Conservation (phyloP, 805 yeast genomes). For the Candida maris region DNA sequence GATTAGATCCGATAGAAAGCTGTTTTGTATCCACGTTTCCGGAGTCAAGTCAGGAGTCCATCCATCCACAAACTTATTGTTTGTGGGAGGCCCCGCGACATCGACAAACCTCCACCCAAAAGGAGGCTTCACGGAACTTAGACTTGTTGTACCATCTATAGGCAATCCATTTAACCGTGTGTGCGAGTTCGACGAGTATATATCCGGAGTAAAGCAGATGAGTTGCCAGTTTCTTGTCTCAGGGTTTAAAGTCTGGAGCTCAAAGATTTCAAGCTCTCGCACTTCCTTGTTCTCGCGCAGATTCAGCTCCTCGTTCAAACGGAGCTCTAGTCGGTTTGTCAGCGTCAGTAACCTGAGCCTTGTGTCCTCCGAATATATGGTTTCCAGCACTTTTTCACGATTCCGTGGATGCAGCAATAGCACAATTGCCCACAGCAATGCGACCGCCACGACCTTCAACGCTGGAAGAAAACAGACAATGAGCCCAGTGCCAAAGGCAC, state of each 20-base stretch:
- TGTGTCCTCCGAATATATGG: conserved; percentile 61
- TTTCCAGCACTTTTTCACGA: conserved; percentile 43
- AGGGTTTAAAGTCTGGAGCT: conserved; percentile 53
- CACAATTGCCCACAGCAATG: conserved; percentile 47
- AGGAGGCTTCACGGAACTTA: conserved; percentile 53
- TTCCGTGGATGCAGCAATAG: conserved; percentile 51
- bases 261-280: conserved; percentile 61
- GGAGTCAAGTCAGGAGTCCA: conserved; percentile 73
- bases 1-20: conserved; percentile 48
- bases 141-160: conserved; percentile 24
- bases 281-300: conserved; percentile 37
- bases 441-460: conserved; percentile 33
- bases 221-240: conserved; percentile 57
- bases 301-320: conserved; percentile 37
- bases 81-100: conserved; percentile 6
- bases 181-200: conserved; percentile 48
- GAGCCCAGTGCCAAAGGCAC: conserved; percentile 29
- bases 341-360: conserved; percentile 46
- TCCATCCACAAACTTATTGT: conserved; percentile 26
- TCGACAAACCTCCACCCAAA: conserved; percentile 50
- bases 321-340: conserved; percentile 47
- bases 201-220: conserved; percentile 55
- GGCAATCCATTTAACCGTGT: conserved; percentile 31
- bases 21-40: conserved; percentile 54
- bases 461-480: conserved; percentile 22